phyloP scores from a whole-genome alignment of 1,139 yeast genomes.

The Casaregolazyma lundiana region DNA sequence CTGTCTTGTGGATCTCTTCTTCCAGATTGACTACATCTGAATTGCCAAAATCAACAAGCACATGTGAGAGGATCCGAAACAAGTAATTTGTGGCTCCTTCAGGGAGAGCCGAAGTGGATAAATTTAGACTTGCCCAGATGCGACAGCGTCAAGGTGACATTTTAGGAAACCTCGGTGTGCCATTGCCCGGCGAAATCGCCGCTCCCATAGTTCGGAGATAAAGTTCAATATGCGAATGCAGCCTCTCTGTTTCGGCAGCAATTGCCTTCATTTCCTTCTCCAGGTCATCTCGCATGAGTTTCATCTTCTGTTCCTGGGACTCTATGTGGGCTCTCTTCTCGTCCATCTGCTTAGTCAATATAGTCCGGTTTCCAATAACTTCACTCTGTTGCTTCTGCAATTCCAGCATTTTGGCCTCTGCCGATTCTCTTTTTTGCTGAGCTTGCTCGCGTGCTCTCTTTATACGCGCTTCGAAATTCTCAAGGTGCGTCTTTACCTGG shows the following conservation, averaged over 20 bases:
- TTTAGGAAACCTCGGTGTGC: no score
- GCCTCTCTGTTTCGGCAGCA: constrained; percentile 49
- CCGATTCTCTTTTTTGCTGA: constrained; percentile 42
- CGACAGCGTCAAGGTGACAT: no score
- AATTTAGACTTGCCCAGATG: no score
- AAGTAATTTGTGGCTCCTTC: background rate
- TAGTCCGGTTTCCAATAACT: constrained; percentile 47
- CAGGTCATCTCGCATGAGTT: constrained; percentile 41
- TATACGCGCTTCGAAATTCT: constrained; percentile 51
- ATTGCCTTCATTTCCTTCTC: constrained; percentile 54
- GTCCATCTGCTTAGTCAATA: constrained; percentile 49
- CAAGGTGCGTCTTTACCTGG: constrained; percentile 50
- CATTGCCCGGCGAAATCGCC: no score
- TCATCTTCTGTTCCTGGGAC: constrained; percentile 45
- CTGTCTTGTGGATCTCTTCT: no score
- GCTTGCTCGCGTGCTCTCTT: constrained; percentile 47
- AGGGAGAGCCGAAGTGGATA: background rate
- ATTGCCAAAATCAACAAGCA: no score
- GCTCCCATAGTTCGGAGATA: constrained; percentile 45
- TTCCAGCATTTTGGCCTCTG: constrained; percentile 43
- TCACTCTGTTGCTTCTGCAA: constrained; percentile 46
- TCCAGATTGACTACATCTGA: no score
- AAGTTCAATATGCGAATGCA: constrained; percentile 48
- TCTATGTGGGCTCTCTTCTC: constrained; percentile 46
- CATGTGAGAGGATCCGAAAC: background rate